These are phyloP conservation scores for Cytospora mali DNA, from an alignment of 2,329 filamentous ascomycete genomes.

Conservation along the genomic window DNA sequence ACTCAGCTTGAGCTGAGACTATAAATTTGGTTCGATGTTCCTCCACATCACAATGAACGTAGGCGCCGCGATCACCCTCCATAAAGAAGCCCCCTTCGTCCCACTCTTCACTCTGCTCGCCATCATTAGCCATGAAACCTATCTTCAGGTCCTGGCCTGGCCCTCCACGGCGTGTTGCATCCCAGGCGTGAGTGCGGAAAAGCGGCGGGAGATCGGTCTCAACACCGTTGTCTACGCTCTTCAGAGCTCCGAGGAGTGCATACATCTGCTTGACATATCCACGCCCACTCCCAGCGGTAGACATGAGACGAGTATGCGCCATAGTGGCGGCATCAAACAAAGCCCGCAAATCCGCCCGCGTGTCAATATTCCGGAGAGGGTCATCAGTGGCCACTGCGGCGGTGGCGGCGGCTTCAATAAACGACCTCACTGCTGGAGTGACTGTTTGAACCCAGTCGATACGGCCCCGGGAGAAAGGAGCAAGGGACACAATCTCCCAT, in stretches of 20 bases:
- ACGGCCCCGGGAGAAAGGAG: slow-evolving; percentile 21
- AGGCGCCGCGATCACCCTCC: slow-evolving; percentile 24
- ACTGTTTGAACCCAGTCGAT: slow-evolving; percentile 30
- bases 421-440: slow-evolving; percentile 19
- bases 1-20: slow-evolving; percentile 21
- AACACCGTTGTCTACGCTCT: not conserved
- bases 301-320: slow-evolving; percentile 12
- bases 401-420: slow-evolving; percentile 24
- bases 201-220: slow-evolving; percentile 8
- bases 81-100: slow-evolving; percentile 29
- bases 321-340: not conserved
- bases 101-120: slow-evolving; percentile 16
- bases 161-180: slow-evolving; percentile 26
- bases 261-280: slow-evolving; percentile 27
- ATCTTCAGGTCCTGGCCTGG: slow-evolving; percentile 29
- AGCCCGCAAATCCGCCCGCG: not conserved
- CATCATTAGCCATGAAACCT: slow-evolving; percentile 26
- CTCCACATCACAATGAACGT: slow-evolving; percentile 28
- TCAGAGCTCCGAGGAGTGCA: slow-evolving; percentile 12
- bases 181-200: slow-evolving; percentile 28
- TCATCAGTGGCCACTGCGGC: not conserved
- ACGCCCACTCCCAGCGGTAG: slow-evolving; percentile 13
- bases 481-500: slow-evolving; percentile 28
- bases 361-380: not conserved
- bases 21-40: slow-evolving; percentile 15